Base-by-base conservation (phyloP, 352 stramenopile species). In the Elongisporangium undulatum region DNA sequence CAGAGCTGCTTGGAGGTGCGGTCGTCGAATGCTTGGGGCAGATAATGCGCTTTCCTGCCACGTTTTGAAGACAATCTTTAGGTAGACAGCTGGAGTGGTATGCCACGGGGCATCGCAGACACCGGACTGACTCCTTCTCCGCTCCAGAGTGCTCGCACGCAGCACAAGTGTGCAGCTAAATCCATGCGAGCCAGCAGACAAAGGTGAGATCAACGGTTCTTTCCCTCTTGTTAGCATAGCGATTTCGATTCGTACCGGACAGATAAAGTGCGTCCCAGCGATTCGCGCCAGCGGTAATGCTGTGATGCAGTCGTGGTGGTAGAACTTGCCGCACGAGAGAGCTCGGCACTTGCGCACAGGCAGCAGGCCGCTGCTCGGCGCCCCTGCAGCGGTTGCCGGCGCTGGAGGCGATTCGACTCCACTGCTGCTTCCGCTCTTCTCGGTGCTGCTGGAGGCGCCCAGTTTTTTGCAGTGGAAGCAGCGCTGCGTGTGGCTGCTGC, bases 291-390 rank as follows among this genome's bases (percentile, higher is more conserved):
- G 67, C 51, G 86, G 80, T 53, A 92, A 79, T 53, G 83, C 84
- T 34, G 80, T 85, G 51, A 95, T 91, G 53, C 86, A 95, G 38
- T 87, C 69, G 17, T 86, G 72, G 55, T 95, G 86, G 57, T 94
- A 95, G 58, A 86, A 95, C 59, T 94, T 94, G 23, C 86, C 86
- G 53, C 86, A 95, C 48, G 83, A 92, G 7, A 90, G 64, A 49
- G 86, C 86, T 24, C 86, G 77, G 58, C 86, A 95, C 59, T 92
- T 92, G 48, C 84, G 73, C 19, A 92, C 83, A 0, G 71, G 57
- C 29, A 41, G 20, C 72, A 62, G 15, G 63, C 57, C 0, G 64
- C 55, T 20, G 55, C 51, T 54, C 2, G 55, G 20, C 17, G 39
- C 29, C 21, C 57, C 45, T 1, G 22, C 5, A 17, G 17, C 29